Base-by-base conservation (phyloP, 169 alveolate genomes). In the Cryptosporidium viatorum region DNA sequence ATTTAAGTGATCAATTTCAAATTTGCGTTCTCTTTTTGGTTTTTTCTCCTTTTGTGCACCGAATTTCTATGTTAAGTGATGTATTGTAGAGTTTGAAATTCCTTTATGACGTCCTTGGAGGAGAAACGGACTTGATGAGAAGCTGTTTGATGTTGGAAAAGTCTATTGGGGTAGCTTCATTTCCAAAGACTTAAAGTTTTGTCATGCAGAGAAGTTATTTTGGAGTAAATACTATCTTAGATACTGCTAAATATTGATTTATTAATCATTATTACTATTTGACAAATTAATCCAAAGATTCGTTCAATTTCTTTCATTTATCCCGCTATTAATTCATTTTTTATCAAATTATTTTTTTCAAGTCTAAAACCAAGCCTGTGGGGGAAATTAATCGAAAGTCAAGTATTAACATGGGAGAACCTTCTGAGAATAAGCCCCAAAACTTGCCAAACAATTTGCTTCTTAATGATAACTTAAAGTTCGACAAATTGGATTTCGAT, bases 401-500 rank as follows among this genome's bases (percentile, higher is more conserved):
- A 65, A 59, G 12, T 14, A 59, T 26, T 69, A 37, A 16, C 65
- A 70, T 71, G 67, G 39, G 45, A n/a, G 48, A 31, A 18, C 45
- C 67, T 35, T 12, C 59, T 16, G 84, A 45, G 8, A 62, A 59
- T 3, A 73, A 73, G 29, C 18, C 71, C 31, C 71, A 31, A 10
- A 10, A n/a, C 9, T 59, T 73, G 16, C 26, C 70, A 52, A 39
- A 55, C 2, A 73, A 62, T 59, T 39, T 59, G 9, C 16, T 52
- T 33, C 35, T 73, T 29, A 73, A 51, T 33, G 86, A 73, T 29
- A 59, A 55, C 71, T 18, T 62, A 14, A 52, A 73, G 39, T 33
- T 29, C 55, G 70, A 73, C 29, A 31, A 58, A 31, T 26, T 59
- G 12, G 43, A 35, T 52, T 35, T 55, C 5, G 86, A 73, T 16